Base-by-base conservation (phyloP, 2,329 filamentous ascomycete genomes). In the Pseudocercospora crystallina region DNA sequence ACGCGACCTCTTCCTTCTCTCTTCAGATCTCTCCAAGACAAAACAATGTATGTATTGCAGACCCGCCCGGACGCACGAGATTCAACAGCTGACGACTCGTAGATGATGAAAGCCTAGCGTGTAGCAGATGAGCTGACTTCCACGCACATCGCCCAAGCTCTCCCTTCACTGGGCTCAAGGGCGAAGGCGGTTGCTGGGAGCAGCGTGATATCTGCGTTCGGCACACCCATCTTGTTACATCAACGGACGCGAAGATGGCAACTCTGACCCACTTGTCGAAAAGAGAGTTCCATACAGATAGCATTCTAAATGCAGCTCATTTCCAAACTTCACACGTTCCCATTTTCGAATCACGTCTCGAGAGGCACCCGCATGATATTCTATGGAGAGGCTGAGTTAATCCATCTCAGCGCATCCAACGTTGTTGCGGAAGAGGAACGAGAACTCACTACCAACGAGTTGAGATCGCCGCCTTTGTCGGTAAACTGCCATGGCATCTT, bases 21-120 rank as follows among this genome's bases (percentile, higher is more conserved):
- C 70, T 67, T 73, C 84, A 81, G 81, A 92, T 9, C 91, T 90
- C 95, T 96, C 91, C 90, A 90, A 89, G 91, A 96, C 95, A 95
- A 95, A 87, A 85, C 86, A 83, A 89, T 79, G 91, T 96, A 80
- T 82, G 90, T 83, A 54, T 43, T 20, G 12, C 12, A 54, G 11
- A 13, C 12, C 29, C 20, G 17, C 39, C 20, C 9, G 20, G 20
- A 26, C 20, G 13, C 13, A 17, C 35, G 10, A 8, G 9, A 8
- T 20, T 9, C 13, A 26, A 13, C 43, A 15, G 69, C 61, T 60
- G 55, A 43, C 43, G 33, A 10, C 4, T 1, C 43, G 51, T 62
- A 96, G 90, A 95, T 97, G 92, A 99, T 97, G 94, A 99, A 95
- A 96, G 89, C 89, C 83, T 85, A 86, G 89, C 84, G 92, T 97